Percentiles rank a stretch among this genome's conserved stretches.
Conservation (phyloP, 2,329 filamentous ascomycete genomes). For the Proliferodiscus dingleyae region DNA sequence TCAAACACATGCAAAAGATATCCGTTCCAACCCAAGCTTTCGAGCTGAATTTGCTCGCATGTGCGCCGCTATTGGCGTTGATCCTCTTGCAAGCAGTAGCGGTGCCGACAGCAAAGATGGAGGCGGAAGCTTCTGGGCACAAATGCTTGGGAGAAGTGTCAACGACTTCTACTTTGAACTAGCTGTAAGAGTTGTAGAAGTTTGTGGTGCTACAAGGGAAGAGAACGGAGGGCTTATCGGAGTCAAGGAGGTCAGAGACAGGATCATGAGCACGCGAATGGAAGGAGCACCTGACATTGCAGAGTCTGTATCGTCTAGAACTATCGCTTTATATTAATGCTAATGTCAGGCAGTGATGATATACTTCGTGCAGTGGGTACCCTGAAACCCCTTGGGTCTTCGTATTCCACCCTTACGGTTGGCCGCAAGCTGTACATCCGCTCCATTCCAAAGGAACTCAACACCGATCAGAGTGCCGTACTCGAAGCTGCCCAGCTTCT, state of each 20-base stretch:
- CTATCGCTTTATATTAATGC: constrained; percentile 2
- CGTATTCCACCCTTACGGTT: constrained; percentile 79
- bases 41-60: constrained; percentile 97
- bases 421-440: constrained; percentile 84
- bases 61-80: constrained; percentile 95
- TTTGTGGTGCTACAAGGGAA: constrained; percentile 77
- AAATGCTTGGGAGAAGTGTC: constrained; percentile 83
- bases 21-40: constrained; percentile 90
- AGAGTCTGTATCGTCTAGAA: constrained; percentile 54
- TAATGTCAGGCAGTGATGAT: constrained; percentile 61
- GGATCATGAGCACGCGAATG: constrained; percentile 66
- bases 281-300: constrained; percentile 74
- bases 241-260: constrained; percentile 72
- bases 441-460: constrained; percentile 90
- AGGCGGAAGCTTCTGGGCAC: constrained; percentile 77
- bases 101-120: constrained; percentile 43
- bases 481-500: constrained; percentile 87
- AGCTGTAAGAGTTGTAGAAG: constrained; percentile 89
- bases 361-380: constrained; percentile 84
- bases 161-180: constrained; percentile 99
- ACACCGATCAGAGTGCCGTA: constrained; percentile 87
- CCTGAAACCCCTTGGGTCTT: constrained; percentile 79
- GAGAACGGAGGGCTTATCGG: constrained; percentile 94
- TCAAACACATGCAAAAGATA: constrained; percentile 89
- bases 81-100: constrained; percentile 74